phyloP scores from a whole-genome alignment of 1,284 basidiomycete genomes.

The Rugosomyces carneus region DNA sequence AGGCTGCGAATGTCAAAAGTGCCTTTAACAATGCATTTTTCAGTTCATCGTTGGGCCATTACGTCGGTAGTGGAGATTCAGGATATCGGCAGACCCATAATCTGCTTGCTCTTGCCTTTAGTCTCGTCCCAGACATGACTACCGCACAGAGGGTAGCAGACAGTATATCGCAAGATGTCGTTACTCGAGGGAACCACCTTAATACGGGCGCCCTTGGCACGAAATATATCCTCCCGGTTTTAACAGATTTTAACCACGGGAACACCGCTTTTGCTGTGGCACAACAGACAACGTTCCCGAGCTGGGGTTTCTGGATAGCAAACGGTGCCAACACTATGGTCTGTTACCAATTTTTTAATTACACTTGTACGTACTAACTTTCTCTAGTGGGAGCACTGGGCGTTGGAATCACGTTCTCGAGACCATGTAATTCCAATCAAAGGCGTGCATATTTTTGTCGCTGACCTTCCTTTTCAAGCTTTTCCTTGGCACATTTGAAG shows the following conservation, averaged over 20 bases:
- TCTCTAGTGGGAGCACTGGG: conserved; percentile 25
- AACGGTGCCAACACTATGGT: conserved; percentile 26
- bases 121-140: conserved; percentile 17
- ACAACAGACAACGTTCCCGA: conserved; percentile 24
- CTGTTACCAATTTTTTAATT: not conserved
- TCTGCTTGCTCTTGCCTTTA: conserved; percentile 23
- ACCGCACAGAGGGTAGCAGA: conserved; percentile 19
- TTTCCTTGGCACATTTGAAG: conserved; percentile 27
- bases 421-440: conserved; percentile 20
- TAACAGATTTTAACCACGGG: conserved; percentile 19
- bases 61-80: conserved; percentile 21
- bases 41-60: conserved; percentile 17
- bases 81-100: conserved; percentile 26
- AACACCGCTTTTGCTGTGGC: conserved; percentile 21
- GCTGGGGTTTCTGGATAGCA: conserved; percentile 26
- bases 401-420: conserved; percentile 22
- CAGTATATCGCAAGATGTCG: conserved; percentile 20
- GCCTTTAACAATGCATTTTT: conserved; percentile 24
- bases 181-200: conserved; percentile 20
- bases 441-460: not conserved
- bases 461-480: conserved; percentile 12
- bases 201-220: conserved; percentile 25
- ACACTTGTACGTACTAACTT: not conserved
- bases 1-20: conserved; percentile 21
- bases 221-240: conserved; percentile 22